Conservation (phyloP, 805 yeast genomes). For the Clavispora santaluciae region DNA sequence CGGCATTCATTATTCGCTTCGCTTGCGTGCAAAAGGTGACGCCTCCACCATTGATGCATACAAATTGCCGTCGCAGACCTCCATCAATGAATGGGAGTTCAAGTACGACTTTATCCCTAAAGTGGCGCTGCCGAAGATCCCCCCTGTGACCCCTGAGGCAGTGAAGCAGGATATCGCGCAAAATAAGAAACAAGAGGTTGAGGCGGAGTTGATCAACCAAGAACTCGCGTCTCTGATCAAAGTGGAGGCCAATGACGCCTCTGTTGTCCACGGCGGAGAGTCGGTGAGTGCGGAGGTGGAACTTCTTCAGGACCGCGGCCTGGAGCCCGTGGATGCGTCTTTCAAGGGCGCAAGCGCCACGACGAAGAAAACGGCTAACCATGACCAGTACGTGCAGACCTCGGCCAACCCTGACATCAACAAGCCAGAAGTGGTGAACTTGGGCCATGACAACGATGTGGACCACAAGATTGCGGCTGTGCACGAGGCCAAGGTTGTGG, state of each 20-base stretch:
- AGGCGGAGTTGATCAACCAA: conserved; percentile 30
- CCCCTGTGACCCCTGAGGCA: conserved; percentile 44
- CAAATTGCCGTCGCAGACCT: conserved; percentile 44
- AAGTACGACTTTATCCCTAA: conserved; percentile 43
- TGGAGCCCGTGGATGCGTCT: conserved; percentile 31
- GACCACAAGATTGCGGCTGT: conserved; percentile 32
- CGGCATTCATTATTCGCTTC: not conserved
- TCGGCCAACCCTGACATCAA: conserved; percentile 40
- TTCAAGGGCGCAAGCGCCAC: conserved; percentile 11
- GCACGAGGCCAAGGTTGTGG: conserved; percentile 29
- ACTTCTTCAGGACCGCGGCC: conserved; percentile 34
- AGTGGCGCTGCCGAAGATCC: conserved; percentile 36
- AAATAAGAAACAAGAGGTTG: conserved; percentile 33
- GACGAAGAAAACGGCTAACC: conserved; percentile 28
- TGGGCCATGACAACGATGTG: conserved; percentile 29
- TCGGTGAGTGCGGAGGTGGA: conserved; percentile 34
- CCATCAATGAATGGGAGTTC: conserved; percentile 47
- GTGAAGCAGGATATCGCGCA: conserved; percentile 47
- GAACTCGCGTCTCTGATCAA: conserved; percentile 33
- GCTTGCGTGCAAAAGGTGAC: conserved; percentile 48
- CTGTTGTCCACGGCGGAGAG: conserved; percentile 42
- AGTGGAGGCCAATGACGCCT: conserved; percentile 41
- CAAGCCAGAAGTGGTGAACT: conserved; percentile 29
- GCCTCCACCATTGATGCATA: conserved; percentile 53
- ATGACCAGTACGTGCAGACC: conserved; percentile 37